These are phyloP conservation scores for Filosporella fistucella DNA, from an alignment of 495 filamentous ascomycete genomes.

Conservation along the genomic window DNA sequence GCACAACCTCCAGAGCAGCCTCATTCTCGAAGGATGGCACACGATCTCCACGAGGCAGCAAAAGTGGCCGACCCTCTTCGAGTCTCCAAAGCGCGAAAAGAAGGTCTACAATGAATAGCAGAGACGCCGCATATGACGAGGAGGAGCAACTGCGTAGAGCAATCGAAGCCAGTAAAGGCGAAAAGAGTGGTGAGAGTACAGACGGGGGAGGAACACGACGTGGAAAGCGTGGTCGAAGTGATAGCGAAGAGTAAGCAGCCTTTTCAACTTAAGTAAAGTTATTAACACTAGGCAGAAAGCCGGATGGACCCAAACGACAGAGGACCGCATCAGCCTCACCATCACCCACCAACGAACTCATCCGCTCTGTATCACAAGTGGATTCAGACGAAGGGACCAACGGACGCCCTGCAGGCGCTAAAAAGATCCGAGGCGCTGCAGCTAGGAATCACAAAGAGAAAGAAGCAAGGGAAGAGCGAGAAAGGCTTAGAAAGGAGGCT, in stretches of 20 bases:
- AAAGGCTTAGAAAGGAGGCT: slow-evolving; percentile 64
- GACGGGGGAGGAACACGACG: slow-evolving; percentile 52
- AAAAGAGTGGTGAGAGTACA: slow-evolving; percentile 38
- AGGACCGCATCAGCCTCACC: slow-evolving; percentile 71
- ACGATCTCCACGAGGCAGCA: slow-evolving; percentile 45
- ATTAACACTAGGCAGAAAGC: slow-evolving; percentile 33
- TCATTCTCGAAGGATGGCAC: slow-evolving; percentile 53
- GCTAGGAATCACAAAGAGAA: slow-evolving; percentile 69
- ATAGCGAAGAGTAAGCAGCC: slow-evolving; percentile 79
- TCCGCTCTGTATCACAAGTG: slow-evolving; percentile 41
- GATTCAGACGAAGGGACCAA: slow-evolving; percentile 70
- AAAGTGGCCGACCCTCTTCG: slow-evolving; percentile 40
- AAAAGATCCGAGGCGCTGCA: slow-evolving; percentile 60
- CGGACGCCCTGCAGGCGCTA: slow-evolving; percentile 36
- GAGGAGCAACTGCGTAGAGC: slow-evolving; percentile 84
- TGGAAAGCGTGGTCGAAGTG: slow-evolving; percentile 81
- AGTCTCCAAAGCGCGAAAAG: slow-evolving; percentile 60
- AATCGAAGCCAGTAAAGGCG: slow-evolving; percentile 91
- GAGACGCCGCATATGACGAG: slow-evolving; percentile 92
- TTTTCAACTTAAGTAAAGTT: background rate
- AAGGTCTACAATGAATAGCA: slow-evolving; percentile 95
- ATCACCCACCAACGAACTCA: slow-evolving; percentile 46
- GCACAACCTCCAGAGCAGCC: slow-evolving; percentile 45
- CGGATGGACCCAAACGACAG: slow-evolving; percentile 55
- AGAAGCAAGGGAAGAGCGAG: slow-evolving; percentile 68